These are phyloP conservation scores for Dothistroma pini DNA, from an alignment of 2,329 filamentous ascomycete species.

Conservation along the genomic window DNA sequence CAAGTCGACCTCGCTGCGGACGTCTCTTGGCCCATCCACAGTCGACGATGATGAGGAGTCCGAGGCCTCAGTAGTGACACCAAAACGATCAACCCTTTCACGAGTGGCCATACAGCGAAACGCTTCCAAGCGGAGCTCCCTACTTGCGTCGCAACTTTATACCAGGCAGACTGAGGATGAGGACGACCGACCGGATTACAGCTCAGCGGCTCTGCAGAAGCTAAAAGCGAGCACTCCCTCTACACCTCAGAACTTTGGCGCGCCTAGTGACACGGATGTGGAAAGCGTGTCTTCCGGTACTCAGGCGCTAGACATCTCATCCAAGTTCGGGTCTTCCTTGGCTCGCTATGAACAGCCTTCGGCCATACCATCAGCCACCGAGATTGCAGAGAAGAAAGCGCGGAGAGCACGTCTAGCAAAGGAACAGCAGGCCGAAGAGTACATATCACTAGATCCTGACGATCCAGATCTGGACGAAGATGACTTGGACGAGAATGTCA, in stretches of 20 bases:
- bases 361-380: constrained; percentile 71
- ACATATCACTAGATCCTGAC: constrained; percentile 61
- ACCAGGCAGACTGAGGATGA: constrained; percentile 52
- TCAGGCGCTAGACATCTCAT: constrained; percentile 44
- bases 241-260: constrained; percentile 63
- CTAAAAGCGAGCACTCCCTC: constrained; percentile 81
- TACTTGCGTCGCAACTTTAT: constrained; percentile 48
- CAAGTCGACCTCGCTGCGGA: constrained; percentile 69
- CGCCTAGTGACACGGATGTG: constrained; percentile 31
- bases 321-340: constrained; percentile 55
- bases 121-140: constrained; percentile 53
- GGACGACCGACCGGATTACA: constrained; percentile 74
- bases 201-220: constrained; percentile 79
- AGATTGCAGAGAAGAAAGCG: constrained; percentile 89
- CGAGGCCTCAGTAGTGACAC: constrained; percentile 52
- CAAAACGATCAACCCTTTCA: constrained; percentile 61
- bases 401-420: constrained; percentile 76
- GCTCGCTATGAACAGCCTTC: constrained; percentile 35
- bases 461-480: constrained; percentile 45
- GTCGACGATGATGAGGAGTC: constrained; percentile 53
- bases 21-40: constrained; percentile 69
- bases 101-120: constrained; percentile 65
- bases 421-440: constrained; percentile 56
- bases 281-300: constrained; percentile 47
- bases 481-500: constrained; percentile 41